A percentile compares a stretch with the other conserved stretches of the same genome.
phyloP scores from a whole-genome alignment of 257 asterid species.

The Nicotiana knightiana region DNA sequence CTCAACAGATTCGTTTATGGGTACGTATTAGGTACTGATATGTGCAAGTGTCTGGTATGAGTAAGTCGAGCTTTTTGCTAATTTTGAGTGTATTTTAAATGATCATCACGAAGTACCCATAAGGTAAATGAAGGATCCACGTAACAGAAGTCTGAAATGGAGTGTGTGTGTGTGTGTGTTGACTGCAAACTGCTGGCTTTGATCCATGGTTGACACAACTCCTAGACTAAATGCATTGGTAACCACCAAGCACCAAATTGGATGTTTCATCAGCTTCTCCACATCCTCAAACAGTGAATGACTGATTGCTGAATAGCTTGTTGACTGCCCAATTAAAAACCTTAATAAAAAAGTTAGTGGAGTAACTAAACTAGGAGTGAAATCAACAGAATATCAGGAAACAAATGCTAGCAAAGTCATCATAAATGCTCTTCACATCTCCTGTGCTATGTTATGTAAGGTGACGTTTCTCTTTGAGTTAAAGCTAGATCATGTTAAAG shows the following conservation, averaged over 20 bases:
- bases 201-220: not conserved
- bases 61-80: no score
- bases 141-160: no score
- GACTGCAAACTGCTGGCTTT: not conserved
- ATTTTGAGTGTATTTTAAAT: no score
- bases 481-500: conserved; percentile 32
- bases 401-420: conserved; percentile 14
- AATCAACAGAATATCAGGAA: not conserved
- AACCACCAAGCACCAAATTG: not conserved
- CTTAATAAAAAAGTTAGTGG: not conserved
- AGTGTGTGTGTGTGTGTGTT: not conserved
- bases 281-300: not conserved
- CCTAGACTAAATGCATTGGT: not conserved
- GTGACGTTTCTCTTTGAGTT: conserved; percentile 16
- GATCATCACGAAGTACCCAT: no score
- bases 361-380: not conserved
- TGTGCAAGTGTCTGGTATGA: no score
- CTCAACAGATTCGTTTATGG: no score
- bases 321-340: not conserved
- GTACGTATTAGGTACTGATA: no score
- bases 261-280: conserved; percentile 1
- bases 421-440: conserved; percentile 18
- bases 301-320: not conserved
- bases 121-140: no score
- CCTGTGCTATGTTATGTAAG: conserved; percentile 7